Evolutionary conservation across 225 moss, liverwort and hornwort genomes (phyloP).

Genomic region (Sphagnum tenellum): DNA sequence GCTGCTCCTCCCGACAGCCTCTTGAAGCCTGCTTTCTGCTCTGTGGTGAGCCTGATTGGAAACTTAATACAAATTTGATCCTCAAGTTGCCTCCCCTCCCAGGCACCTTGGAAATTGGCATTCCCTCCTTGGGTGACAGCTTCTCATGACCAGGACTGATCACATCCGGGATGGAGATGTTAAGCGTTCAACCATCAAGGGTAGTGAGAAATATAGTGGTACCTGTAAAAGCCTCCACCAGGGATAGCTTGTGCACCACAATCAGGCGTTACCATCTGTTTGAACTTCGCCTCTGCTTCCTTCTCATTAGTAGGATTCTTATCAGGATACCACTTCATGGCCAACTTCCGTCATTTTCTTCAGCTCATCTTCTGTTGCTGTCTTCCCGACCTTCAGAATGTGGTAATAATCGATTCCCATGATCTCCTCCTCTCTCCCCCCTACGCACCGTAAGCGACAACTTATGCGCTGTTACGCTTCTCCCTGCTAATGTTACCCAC

Average conservation of each 20-base stretch:
- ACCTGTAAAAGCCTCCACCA: constrained; percentile 83
- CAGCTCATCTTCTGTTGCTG: constrained; percentile 87
- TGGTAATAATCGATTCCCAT: constrained; percentile 98
- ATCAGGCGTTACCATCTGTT: constrained; percentile 97
- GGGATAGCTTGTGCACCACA: constrained; percentile 73
- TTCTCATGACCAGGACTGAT: constrained; percentile 85
- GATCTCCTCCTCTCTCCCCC: constrained; percentile 19
- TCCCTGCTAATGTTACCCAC: constrained; percentile 17
- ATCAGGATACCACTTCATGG: constrained; percentile 99
- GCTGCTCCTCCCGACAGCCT: constrained; percentile 45
- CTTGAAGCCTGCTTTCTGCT: constrained; percentile 84
- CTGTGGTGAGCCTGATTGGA: constrained; percentile 65
- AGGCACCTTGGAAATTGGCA: constrained; percentile 92
- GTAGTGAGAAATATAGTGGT: constrained; percentile 69
- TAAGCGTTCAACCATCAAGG: constrained; percentile 81
- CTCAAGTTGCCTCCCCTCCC: constrained; percentile 76
- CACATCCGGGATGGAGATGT: constrained; percentile 65
- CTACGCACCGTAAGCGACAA: too few relatives aligned
- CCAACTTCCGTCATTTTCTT: constrained; percentile 97
- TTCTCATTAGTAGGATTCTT: constrained; percentile 99
- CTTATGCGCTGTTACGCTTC: too few relatives aligned
- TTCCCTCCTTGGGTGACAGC: constrained; percentile 83
- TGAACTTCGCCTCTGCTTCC: constrained; percentile 98
- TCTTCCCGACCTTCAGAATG: constrained; percentile 84
- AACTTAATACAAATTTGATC: constrained; percentile 89